These are phyloP conservation scores for Alternaria panax DNA, from an alignment of 2,329 filamentous ascomycete genomes.

Conservation along the genomic window DNA sequence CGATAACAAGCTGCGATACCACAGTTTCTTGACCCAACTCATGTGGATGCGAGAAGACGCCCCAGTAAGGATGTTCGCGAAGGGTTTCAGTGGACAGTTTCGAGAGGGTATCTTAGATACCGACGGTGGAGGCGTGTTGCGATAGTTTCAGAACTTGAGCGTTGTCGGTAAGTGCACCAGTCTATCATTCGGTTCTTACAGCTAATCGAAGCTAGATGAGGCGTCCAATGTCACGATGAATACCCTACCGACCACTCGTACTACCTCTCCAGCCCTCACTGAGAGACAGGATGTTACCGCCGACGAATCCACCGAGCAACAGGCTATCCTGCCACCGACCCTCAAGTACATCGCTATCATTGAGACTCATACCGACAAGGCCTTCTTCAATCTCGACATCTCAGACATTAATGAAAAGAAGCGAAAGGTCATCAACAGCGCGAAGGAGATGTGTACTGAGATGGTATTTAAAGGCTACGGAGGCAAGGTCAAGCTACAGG, in stretches of 20 bases:
- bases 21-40: background rate
- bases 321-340: background rate
- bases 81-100: background rate
- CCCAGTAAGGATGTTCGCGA: background rate
- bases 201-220: background rate
- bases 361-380: background rate
- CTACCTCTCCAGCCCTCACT: too few relatives aligned
- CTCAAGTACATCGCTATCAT: constrained; percentile 2
- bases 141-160: background rate
- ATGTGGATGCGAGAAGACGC: background rate
- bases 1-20: background rate
- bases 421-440: background rate
- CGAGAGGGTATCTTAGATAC: background rate
- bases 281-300: too few relatives aligned
- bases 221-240: too few relatives aligned
- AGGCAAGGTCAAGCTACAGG: background rate
- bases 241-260: too few relatives aligned
- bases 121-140: background rate
- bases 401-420: background rate
- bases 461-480: background rate
- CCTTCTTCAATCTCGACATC: background rate
- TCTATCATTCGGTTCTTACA: background rate
- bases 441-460: background rate
- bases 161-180: background rate
- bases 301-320: background rate